Percentiles rank a stretch among this genome's conserved stretches.
These are phyloP conservation scores for Aspergillus felis DNA, from an alignment of 2,329 filamentous ascomycete genomes.

Conservation along the genomic window DNA sequence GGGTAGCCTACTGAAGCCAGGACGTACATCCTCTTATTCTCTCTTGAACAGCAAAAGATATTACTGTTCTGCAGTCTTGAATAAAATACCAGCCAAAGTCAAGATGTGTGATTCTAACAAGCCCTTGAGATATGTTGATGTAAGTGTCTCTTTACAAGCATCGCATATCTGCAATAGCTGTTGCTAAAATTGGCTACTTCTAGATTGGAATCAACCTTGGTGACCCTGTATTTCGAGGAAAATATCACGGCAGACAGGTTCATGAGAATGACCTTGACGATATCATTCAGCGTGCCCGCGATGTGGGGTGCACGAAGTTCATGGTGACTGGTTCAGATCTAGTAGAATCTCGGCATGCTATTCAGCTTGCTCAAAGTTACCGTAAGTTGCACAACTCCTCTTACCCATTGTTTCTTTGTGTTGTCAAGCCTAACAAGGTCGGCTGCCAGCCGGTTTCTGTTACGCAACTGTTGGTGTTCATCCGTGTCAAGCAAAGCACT, in stretches of 20 bases:
- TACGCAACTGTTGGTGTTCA: constrained; percentile 93
- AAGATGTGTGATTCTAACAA: constrained; percentile 34
- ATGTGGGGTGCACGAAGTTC: constrained; percentile 80
- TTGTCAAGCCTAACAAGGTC: constrained; percentile 9
- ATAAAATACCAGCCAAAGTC: constrained; percentile 1
- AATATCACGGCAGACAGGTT: constrained; percentile 73
- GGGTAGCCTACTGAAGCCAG: neutral
- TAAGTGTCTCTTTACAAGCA: constrained; percentile 24
- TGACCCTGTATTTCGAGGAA: constrained; percentile 82
- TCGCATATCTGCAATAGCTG: constrained; percentile 5
- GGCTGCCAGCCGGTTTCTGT: constrained; percentile 64
- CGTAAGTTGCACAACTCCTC: constrained; percentile 50
- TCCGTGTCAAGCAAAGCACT: constrained; percentile 79
- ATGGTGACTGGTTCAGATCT: constrained; percentile 93
- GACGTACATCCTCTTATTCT: neutral
- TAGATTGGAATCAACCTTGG: constrained; percentile 92
- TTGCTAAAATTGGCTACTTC: constrained; percentile 6
- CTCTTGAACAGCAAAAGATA: constrained; percentile 3
- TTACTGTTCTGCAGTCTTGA: constrained; percentile 10
- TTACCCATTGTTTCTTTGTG: constrained; percentile 8
- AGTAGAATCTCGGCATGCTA: constrained; percentile 68
- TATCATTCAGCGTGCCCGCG: constrained; percentile 72
- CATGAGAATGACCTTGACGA: constrained; percentile 48
- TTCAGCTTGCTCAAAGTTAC: constrained; percentile 69
- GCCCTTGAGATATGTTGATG: constrained; percentile 46